Percentiles rank a stretch among this genome's conserved stretches.
Conservation (phyloP, 2,329 filamentous ascomycete species). For the Clonostachys chloroleuca region DNA sequence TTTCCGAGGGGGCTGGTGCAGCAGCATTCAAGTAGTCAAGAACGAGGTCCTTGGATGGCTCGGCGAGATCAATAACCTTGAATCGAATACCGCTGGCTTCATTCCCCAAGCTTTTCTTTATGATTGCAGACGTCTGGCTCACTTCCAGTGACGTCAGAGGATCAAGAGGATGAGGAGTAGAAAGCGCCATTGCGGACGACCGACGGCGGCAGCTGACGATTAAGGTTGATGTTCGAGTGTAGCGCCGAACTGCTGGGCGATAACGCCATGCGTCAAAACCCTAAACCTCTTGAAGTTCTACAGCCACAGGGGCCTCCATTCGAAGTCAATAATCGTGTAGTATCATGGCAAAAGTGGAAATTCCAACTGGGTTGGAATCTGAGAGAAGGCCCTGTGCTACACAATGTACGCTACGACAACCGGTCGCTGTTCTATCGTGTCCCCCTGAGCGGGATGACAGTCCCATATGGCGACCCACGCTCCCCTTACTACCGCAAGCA, state of each 20-base stretch:
- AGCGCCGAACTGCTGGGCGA: background rate
- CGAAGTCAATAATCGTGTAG: slow-evolving; percentile 33
- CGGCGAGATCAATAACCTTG: slow-evolving; percentile 1
- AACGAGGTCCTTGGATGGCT: background rate
- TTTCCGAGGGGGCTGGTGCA: background rate
- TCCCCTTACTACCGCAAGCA: slow-evolving; percentile 64
- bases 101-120: background rate
- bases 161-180: background rate
- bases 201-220: slow-evolving; percentile 11
- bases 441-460: slow-evolving; percentile 60
- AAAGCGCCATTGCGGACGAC: too few species aligned
- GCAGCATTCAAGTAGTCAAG: background rate
- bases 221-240: slow-evolving; percentile 14
- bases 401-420: slow-evolving; percentile 64
- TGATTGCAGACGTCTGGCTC: background rate
- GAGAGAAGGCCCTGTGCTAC: slow-evolving; percentile 64
- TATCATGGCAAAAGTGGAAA: slow-evolving; percentile 62
- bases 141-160: background rate
- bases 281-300: slow-evolving; percentile 52
- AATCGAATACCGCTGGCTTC: background rate
- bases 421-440: slow-evolving; percentile 62
- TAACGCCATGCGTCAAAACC: slow-evolving; percentile 31
- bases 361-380: slow-evolving; percentile 67
- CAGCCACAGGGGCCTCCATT: slow-evolving; percentile 31
- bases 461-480: slow-evolving; percentile 56